These are phyloP conservation scores for Saccharomycopsis malanga DNA, from an alignment of 805 yeast genomes.

Conservation along the genomic window DNA sequence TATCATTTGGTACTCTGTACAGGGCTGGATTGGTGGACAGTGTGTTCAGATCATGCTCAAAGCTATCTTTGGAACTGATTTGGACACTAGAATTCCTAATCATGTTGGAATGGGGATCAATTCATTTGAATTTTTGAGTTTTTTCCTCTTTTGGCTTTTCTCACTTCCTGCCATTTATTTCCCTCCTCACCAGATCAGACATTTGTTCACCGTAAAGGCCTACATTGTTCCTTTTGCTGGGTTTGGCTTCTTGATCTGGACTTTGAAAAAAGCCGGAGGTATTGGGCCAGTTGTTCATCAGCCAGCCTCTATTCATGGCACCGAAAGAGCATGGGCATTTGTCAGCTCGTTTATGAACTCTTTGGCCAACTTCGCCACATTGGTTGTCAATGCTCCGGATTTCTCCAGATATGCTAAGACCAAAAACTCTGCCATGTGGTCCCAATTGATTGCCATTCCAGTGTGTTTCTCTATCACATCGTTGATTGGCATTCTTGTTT, in stretches of 20 bases:
- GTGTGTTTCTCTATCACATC: constrained; percentile 73
- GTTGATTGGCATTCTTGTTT: constrained; percentile 75
- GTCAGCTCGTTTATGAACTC: constrained; percentile 72
- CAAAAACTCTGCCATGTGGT: constrained; percentile 41
- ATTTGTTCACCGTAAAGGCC: constrained; percentile 78
- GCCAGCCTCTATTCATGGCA: constrained; percentile 44
- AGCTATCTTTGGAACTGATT: constrained; percentile 64
- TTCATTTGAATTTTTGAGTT: constrained; percentile 64
- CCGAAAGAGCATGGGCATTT: constrained; percentile 76
- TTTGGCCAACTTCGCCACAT: constrained; percentile 81
- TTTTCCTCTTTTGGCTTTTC: constrained; percentile 75
- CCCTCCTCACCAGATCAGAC: constrained; percentile 76
- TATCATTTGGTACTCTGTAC: constrained; percentile 83
- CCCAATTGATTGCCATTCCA: constrained; percentile 66
- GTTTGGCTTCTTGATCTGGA: constrained; percentile 76
- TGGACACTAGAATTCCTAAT: constrained; percentile 57
- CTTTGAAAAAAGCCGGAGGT: constrained; percentile 72
- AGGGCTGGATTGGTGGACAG: constrained; percentile 77
- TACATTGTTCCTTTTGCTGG: constrained; percentile 77
- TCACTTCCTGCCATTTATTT: constrained; percentile 77
- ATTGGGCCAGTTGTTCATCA: constrained; percentile 66
- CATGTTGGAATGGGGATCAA: constrained; percentile 57
- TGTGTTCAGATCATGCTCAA: constrained; percentile 72
- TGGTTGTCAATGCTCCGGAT: constrained; percentile 84
- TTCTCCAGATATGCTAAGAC: constrained; percentile 75